A percentile compares a stretch with the other conserved stretches of the same genome.
Conservation (phyloP, 2,329 filamentous ascomycete species). For the Hirsutella minnesotensis region DNA sequence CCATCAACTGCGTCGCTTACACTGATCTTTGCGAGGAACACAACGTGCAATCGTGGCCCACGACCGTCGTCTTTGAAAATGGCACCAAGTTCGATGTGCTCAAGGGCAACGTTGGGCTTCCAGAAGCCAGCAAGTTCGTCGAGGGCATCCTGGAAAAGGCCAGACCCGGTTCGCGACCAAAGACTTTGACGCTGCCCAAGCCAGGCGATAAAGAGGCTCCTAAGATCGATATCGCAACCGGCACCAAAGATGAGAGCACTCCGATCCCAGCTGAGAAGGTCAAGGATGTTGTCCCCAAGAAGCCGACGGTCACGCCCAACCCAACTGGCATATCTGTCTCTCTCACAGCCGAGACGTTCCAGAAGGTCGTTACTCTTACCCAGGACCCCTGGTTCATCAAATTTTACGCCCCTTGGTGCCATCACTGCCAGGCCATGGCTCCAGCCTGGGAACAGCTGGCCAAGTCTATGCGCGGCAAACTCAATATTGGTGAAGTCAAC, state of each 20-base stretch:
- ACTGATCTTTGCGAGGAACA: constrained; percentile 65
- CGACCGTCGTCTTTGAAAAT: constrained; percentile 69
- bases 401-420: constrained; percentile 96
- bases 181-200: constrained; percentile 55
- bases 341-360: constrained; percentile 76
- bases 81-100: constrained; percentile 54
- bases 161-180: constrained; percentile 68
- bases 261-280: constrained; percentile 16
- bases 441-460: constrained; percentile 84
- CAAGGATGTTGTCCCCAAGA: constrained; percentile 30
- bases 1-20: constrained; percentile 74
- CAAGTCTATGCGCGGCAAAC: constrained; percentile 76
- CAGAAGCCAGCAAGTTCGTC: constrained; percentile 54
- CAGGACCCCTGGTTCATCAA: constrained; percentile 97
- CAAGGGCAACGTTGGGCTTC: constrained; percentile 56
- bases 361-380: constrained; percentile 72
- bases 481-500: constrained; percentile 94
- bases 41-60: constrained; percentile 60
- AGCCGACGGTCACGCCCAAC: constrained; percentile 50
- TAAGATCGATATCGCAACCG: constrained; percentile 12
- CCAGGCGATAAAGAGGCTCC: constrained; percentile 47
- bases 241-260: constrained; percentile 4
- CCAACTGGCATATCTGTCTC: constrained; percentile 61
- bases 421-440: constrained; percentile 86
- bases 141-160: constrained; percentile 68